phyloP scores from a whole-genome alignment of 352 stramenopile species.

The Phytophthora europaea region DNA sequence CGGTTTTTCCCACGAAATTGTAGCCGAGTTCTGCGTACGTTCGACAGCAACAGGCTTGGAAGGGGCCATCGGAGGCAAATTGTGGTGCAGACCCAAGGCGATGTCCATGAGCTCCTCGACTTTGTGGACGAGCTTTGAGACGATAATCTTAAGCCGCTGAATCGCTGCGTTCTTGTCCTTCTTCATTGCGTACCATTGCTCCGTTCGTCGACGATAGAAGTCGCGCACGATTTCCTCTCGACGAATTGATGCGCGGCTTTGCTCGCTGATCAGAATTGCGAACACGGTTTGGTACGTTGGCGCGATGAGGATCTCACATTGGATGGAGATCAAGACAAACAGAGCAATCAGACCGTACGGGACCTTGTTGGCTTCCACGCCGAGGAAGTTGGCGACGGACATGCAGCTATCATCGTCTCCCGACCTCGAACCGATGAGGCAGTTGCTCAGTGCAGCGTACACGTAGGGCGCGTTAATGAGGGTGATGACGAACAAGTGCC shows the following conservation, averaged over 20 bases:
- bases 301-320: conserved; percentile 78
- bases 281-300: conserved; percentile 71
- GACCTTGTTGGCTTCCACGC: conserved; percentile 60
- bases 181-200: conserved; percentile 83
- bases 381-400: conserved; percentile 75
- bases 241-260: conserved; percentile 53
- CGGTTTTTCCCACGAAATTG: conserved; percentile 77
- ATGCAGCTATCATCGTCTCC: conserved; percentile 58
- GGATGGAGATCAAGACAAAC: conserved; percentile 87
- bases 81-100: conserved; percentile 85
- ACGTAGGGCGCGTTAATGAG: conserved; percentile 77
- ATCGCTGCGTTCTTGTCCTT: conserved; percentile 87
- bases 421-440: conserved; percentile 42
- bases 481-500: conserved; percentile 82
- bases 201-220: conserved; percentile 75
- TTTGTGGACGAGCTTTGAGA: conserved; percentile 90
- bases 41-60: conserved; percentile 64
- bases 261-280: conserved; percentile 59
- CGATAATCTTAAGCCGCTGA: conserved; percentile 87
- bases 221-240: conserved; percentile 72
- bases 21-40: conserved; percentile 79
- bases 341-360: conserved; percentile 80
- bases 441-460: conserved; percentile 59
- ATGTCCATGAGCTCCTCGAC: conserved; percentile 93
- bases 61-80: conserved; percentile 83